These are phyloP conservation scores for Aspergillus avenaceus DNA, from an alignment of 495 filamentous ascomycete species.

Conservation along the genomic window DNA sequence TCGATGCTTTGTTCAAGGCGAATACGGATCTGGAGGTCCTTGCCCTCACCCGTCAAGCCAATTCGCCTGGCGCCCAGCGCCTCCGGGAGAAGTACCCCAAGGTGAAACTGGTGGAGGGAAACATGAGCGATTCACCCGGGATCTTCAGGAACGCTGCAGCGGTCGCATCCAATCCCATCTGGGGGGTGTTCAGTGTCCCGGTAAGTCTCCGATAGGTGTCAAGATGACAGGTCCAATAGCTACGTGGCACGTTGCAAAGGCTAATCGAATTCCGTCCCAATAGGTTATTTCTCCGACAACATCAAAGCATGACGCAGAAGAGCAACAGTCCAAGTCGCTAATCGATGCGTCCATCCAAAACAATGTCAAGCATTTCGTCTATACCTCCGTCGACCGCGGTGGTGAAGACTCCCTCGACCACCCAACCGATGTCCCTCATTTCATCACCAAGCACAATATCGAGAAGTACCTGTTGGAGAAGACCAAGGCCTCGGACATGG, in stretches of 20 bases:
- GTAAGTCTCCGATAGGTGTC: too few species aligned
- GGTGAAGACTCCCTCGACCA: conserved; percentile 51
- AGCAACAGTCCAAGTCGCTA: conserved; percentile 52
- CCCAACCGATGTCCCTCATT: conserved; percentile 59
- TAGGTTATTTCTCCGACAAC: background rate
- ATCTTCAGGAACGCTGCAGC: conserved; percentile 50
- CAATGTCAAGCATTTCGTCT: conserved; percentile 59
- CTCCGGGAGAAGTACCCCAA: conserved; percentile 40
- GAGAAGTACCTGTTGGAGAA: conserved; percentile 53
- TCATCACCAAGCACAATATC: conserved; percentile 59
- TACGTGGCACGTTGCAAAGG: too few species aligned
- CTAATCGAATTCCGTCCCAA: background rate
- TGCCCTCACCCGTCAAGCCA: conserved; percentile 62
- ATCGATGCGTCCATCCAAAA: conserved; percentile 54
- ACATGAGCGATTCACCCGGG: conserved; percentile 43
- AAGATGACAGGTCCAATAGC: too few species aligned
- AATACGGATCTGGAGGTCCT: conserved; percentile 55
- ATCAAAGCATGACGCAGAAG: background rate
- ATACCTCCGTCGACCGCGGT: conserved; percentile 63
- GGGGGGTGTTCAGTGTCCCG: conserved; percentile 50
- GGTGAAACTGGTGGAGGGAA: conserved; percentile 54
- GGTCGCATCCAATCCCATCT: conserved; percentile 40
- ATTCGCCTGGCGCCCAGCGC: conserved; percentile 48
- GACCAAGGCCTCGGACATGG: conserved; percentile 36
- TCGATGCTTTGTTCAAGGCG: conserved; percentile 50